Conservation (phyloP, 1,139 yeast genomes). For the Scheffersomyces parashehatae region DNA sequence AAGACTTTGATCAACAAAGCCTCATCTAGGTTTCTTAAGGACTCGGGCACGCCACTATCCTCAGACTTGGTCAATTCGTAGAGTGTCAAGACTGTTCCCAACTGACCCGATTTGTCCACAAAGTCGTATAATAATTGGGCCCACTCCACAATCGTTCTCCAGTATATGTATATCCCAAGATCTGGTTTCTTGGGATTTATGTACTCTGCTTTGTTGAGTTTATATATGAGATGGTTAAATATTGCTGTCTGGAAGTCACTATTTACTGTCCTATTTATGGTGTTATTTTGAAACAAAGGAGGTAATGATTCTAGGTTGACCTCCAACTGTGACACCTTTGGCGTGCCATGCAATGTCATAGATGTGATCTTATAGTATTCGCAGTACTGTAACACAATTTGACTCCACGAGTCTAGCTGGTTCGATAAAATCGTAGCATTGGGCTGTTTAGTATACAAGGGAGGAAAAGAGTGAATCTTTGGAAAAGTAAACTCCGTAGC, state of each 20-base stretch:
- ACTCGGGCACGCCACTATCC: conserved; percentile 57
- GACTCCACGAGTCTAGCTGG: conserved; percentile 58
- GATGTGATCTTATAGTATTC: conserved; percentile 50
- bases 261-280: conserved; percentile 54
- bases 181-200: conserved; percentile 43
- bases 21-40: conserved; percentile 65
- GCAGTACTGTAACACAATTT: conserved; percentile 55
- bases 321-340: conserved; percentile 26
- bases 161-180: conserved; percentile 56
- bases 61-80: conserved; percentile 68
- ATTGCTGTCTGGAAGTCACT: conserved; percentile 58
- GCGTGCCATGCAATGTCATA: conserved; percentile 31
- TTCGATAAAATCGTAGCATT: conserved; percentile 75
- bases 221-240: conserved; percentile 55
- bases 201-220: conserved; percentile 55
- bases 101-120: conserved; percentile 74
- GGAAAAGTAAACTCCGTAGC: conserved; percentile 49
- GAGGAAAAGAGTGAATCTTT: conserved; percentile 82
- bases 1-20: conserved; percentile 55
- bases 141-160: conserved; percentile 80
- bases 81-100: conserved; percentile 74
- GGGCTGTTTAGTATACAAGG: conserved; percentile 87
- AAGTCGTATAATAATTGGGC: conserved; percentile 50
- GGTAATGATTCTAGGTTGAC: conserved; percentile 21
- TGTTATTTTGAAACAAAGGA: conserved; percentile 48